Base-by-base conservation (phyloP, 2,329 filamentous ascomycete species). In the Nigrospora osmanthi region DNA sequence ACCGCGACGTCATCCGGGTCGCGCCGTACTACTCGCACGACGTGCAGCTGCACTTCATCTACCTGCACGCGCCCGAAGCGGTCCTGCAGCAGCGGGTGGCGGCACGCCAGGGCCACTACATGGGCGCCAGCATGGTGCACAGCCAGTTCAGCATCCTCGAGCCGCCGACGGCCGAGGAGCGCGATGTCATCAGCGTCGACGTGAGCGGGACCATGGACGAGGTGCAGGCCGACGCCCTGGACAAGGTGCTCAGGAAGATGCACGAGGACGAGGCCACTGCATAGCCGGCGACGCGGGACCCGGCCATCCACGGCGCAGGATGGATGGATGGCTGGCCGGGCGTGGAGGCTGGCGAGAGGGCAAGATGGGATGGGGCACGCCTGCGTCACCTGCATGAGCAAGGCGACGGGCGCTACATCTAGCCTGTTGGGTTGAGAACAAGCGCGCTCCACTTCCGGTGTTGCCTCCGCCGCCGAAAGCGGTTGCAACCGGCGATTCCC, bases 41-140 rank as follows among this genome's bases (percentile, higher is more conserved):
- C 44, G 78, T 90, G n/a, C 72, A 78, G 49, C 80, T 97, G 42
- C 91, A 96, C 68, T 97, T 98, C 62, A 83, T 98, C 55, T 98
- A 91, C 68, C 82, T 98, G 35, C 78, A 84, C 52, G 89, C 90
- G 1, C 72, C 80, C 37, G 86, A 94, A 64, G 77, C 82, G 46
- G 75, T 87, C 11, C 76, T 97, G 30, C 71, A 94, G 46, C 70
- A 83, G 55, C 80, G 93, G 10, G 90, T 97, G 10, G 73, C 75
- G 32, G 72, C 76, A 35, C 80, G 93, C 54, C 69, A 90, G 67
- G 82, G 82, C 43, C 93, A 98, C 63, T 98, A 93, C 67, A 96
- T 98, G 90, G 91, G 93, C 57, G 85, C 88, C 54, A 80, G 81
- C 57, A 97, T 98, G 91, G 90, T 98, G 10, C 83, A 86, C 58